Percentiles rank a stretch among this genome's conserved stretches.
phyloP scores from a whole-genome alignment of 108 stramenopile genomes.

The Schizochytrium sp. region DNA sequence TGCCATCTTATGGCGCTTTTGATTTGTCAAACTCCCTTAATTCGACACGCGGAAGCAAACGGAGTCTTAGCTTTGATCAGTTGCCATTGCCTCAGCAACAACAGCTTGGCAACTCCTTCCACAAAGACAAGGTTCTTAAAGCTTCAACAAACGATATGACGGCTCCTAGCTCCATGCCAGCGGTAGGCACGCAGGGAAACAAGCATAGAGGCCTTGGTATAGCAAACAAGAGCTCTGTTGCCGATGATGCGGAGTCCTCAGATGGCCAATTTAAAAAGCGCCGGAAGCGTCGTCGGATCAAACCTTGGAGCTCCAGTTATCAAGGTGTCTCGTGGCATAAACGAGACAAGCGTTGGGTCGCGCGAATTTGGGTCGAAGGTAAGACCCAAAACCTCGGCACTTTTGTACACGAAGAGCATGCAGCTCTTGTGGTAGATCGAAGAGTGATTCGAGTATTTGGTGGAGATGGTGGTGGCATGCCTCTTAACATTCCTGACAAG shows the following conservation, averaged over 20 bases:
- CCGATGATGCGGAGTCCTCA: neutral
- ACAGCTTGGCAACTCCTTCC: too few relatives aligned
- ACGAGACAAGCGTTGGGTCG: conserved; percentile 39
- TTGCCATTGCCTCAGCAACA: too few relatives aligned
- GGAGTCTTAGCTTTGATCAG: too few relatives aligned
- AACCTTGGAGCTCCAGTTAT: conserved; percentile 21
- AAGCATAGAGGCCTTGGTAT: neutral
- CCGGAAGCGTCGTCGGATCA: conserved; percentile 12
- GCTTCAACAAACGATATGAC: too few relatives aligned
- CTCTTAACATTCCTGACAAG: conserved; percentile 12
- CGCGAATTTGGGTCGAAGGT: conserved; percentile 50
- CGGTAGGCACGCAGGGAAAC: neutral
- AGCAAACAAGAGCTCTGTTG: neutral
- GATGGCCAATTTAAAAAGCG: neutral
- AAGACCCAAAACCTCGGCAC: conserved; percentile 31
- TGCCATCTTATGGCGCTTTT: too few relatives aligned
- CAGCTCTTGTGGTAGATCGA: conserved; percentile 29
- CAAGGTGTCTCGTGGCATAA: conserved; percentile 53
- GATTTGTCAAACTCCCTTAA: too few relatives aligned
- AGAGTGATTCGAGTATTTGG: conserved; percentile 26
- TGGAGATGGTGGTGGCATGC: neutral
- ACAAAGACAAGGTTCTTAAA: too few relatives aligned
- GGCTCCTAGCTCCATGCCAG: too few relatives aligned
- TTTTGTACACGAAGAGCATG: conserved; percentile 32
- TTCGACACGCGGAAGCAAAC: too few relatives aligned